Conservation (phyloP, 169 alveolate genomes). For the Plasmodium billcollinsi region DNA sequence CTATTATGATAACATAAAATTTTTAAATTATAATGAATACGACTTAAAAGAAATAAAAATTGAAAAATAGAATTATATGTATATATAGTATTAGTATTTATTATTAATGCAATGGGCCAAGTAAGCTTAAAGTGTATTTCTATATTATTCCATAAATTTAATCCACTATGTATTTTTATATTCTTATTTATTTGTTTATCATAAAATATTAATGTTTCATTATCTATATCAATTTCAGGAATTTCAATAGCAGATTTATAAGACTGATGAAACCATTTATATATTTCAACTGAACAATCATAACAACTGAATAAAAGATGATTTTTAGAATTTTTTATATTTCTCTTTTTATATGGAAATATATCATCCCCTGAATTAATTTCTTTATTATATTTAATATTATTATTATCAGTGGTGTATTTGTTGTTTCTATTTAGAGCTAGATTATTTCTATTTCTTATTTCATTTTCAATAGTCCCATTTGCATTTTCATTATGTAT, state of each 20-base stretch:
- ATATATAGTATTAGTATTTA: slow-evolving; percentile 69
- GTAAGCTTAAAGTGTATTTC: slow-evolving; percentile 75
- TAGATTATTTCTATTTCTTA: slow-evolving; percentile 45
- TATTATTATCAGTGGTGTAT: not conserved
- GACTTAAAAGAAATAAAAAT: slow-evolving; percentile 70
- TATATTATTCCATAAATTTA: slow-evolving; percentile 71
- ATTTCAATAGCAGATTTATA: slow-evolving; percentile 75
- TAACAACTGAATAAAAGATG: slow-evolving; percentile 49
- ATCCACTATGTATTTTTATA: slow-evolving; percentile 76
- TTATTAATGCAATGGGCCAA: slow-evolving; percentile 76
- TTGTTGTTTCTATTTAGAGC: slow-evolving; percentile 10
- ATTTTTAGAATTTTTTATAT: slow-evolving; percentile 6
- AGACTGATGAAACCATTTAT: slow-evolving; percentile 77
- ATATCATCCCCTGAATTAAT: not conserved
- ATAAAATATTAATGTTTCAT: slow-evolving; percentile 77
- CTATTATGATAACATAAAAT: slow-evolving; percentile 77
- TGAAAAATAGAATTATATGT: slow-evolving; percentile 76
- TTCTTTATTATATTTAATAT: not conserved
- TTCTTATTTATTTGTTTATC: slow-evolving; percentile 74
- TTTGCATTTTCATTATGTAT: slow-evolving; percentile 27
- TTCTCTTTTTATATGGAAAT: not conserved
- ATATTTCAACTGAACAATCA: slow-evolving; percentile 76
- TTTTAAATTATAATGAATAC: slow-evolving; percentile 74
- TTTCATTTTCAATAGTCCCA: slow-evolving; percentile 38
- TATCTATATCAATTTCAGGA: slow-evolving; percentile 75